A percentile compares a stretch with the other conserved stretches of the same genome.
These are phyloP conservation scores for Thinopyrum elongatum DNA, from an alignment of 176 grass and related monocot genomes.

Conservation along the genomic window DNA sequence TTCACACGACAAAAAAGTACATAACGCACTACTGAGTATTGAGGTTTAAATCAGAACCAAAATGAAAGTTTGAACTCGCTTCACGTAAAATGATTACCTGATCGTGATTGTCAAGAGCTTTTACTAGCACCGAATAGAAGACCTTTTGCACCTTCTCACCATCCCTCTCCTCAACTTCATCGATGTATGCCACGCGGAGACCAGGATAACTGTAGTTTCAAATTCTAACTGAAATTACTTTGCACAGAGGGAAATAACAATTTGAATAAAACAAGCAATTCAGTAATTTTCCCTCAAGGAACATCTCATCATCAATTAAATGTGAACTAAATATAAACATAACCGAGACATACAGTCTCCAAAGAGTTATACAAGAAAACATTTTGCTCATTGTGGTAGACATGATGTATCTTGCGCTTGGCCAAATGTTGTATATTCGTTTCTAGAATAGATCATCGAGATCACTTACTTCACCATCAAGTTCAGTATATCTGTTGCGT, in stretches of 20 bases:
- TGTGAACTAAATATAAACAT: slow-evolving; percentile 23
- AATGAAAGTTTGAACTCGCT: slow-evolving; percentile 11
- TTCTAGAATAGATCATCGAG: slow-evolving; percentile 16
- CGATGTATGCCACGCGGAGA: slow-evolving; percentile 91
- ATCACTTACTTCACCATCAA: slow-evolving; percentile 93
- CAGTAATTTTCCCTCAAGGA: background rate
- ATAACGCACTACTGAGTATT: slow-evolving; percentile 20
- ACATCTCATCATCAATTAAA: slow-evolving; percentile 19
- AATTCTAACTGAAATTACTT: slow-evolving; percentile 34
- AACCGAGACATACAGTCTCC: background rate
- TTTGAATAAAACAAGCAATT: background rate
- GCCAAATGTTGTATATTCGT: background rate
- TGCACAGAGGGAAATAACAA: background rate
- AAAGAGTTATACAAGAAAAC: background rate
- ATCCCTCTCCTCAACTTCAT: slow-evolving; percentile 91
- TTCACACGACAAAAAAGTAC: slow-evolving; percentile 43
- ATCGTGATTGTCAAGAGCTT: slow-evolving; percentile 96
- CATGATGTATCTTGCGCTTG: slow-evolving; percentile 10
- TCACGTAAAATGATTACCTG: slow-evolving; percentile 48
- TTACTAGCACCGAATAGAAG: slow-evolving; percentile 89
- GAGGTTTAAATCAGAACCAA: slow-evolving; percentile 21
- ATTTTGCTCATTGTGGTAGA: background rate
- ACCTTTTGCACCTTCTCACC: slow-evolving; percentile 89
- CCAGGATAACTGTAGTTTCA: slow-evolving; percentile 77
- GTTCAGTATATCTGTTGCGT: slow-evolving; percentile 95